Percentiles rank a stretch among this genome's conserved stretches.
phyloP scores from a whole-genome alignment of 1,139 yeast genomes.

The Yamadazyma dushanensis region DNA sequence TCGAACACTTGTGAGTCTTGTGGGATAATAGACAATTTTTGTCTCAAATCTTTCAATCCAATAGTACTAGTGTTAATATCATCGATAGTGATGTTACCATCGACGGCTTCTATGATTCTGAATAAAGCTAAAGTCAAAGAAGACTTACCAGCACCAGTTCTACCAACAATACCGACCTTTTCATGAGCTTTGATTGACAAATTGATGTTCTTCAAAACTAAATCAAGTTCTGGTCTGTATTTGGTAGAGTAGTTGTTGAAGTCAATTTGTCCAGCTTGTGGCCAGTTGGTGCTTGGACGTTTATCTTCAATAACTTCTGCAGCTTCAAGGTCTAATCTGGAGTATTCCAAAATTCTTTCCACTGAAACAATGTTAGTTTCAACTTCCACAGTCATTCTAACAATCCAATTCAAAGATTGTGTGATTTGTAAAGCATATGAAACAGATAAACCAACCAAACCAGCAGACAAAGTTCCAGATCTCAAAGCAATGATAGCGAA shows the following conservation, averaged over 20 bases:
- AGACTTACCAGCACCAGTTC: slow-evolving; percentile 98
- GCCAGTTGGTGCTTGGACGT: slow-evolving; percentile 80
- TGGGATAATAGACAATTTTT: slow-evolving; percentile 85
- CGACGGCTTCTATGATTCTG: slow-evolving; percentile 78
- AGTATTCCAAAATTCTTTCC: slow-evolving; percentile 89
- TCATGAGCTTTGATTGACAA: slow-evolving; percentile 72
- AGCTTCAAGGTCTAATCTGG: slow-evolving; percentile 75
- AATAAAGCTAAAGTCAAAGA: slow-evolving; percentile 87
- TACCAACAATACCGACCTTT: slow-evolving; percentile 91
- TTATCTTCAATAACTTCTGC: slow-evolving; percentile 67
- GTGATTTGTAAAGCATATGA: slow-evolving; percentile 92
- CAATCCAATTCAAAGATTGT: slow-evolving; percentile 94
- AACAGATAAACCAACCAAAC: slow-evolving; percentile 89
- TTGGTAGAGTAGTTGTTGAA: slow-evolving; percentile 79
- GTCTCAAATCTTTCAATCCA: slow-evolving; percentile 84
- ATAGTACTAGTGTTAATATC: slow-evolving; percentile 63
- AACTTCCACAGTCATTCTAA: slow-evolving; percentile 96
- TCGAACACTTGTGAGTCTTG: slow-evolving; percentile 97
- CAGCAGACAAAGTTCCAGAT: slow-evolving; percentile 74
- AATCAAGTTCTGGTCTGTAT: slow-evolving; percentile 81
- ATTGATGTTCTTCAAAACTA: slow-evolving; percentile 72
- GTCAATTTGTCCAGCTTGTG: slow-evolving; percentile 66
- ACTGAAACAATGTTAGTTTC: slow-evolving; percentile 97
- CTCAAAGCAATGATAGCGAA: slow-evolving; percentile 69
- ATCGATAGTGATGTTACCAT: slow-evolving; percentile 77